Conservation (phyloP, 2,329 filamentous ascomycete genomes). For the Diplocarpon rosae region DNA sequence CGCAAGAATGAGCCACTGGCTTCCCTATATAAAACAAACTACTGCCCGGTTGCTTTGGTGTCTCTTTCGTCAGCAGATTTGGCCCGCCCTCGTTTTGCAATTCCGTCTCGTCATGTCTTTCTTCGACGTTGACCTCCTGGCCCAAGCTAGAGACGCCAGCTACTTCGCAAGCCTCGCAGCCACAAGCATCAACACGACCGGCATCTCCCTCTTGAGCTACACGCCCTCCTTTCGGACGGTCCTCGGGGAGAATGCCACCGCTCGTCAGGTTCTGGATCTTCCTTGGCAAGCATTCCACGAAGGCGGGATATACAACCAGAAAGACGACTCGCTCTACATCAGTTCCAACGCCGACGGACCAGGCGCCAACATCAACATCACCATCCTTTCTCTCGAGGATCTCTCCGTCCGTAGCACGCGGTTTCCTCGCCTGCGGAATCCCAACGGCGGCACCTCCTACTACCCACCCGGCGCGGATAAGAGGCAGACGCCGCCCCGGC, state of each 20-base stretch:
- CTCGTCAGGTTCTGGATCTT: constrained; percentile 3
- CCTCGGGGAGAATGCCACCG: constrained; percentile 1
- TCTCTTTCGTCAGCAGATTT: no score
- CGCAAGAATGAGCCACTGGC: no score
- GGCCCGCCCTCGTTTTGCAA: no score
- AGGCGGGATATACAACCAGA: constrained; percentile 5
- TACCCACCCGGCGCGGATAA: constrained; percentile 4
- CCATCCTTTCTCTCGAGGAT: constrained; percentile 4
- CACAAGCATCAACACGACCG: constrained; percentile 1
- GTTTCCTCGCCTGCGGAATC: constrained; percentile 1
- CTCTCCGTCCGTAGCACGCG: constrained; percentile 3
- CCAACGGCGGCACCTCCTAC: constrained; percentile 2
- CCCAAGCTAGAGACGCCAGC: constrained; percentile 4
- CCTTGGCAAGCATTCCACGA: constrained; percentile 6
- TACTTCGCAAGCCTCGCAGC: constrained; percentile 2
- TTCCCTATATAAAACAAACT: no score
- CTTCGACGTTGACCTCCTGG: constrained; percentile 3
- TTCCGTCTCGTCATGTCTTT: neutral
- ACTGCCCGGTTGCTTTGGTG: no score
- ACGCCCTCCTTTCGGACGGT: neutral
- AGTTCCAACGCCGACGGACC: constrained; percentile 2
- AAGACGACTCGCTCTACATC: constrained; percentile 4
- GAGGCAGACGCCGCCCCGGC: constrained; percentile 2
- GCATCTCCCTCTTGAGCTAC: constrained; percentile 3
- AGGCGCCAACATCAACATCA: constrained; percentile 4